phyloP scores from a whole-genome alignment of 2,329 filamentous ascomycete genomes.

The Cryoendolithus antarcticus region DNA sequence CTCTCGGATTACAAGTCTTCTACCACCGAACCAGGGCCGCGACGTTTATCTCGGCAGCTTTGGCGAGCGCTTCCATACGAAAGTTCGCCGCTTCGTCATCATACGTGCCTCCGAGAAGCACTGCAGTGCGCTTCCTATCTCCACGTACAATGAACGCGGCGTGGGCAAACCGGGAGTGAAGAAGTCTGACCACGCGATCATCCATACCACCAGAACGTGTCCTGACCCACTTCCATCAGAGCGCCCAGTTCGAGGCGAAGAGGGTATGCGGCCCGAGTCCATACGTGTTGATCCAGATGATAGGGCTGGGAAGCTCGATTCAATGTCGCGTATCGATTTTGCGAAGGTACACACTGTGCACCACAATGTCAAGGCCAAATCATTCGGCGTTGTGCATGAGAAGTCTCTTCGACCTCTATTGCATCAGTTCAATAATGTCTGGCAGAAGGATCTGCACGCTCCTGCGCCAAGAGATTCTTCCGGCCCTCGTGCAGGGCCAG shows the following conservation, averaged over 20 bases:
- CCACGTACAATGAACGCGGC: slow-evolving; percentile 13
- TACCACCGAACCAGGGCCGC: background rate
- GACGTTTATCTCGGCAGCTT: background rate
- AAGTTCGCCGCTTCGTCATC: slow-evolving; percentile 17
- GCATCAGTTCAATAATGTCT: no score
- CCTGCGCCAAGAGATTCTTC: no score
- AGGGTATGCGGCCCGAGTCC: slow-evolving; percentile 6
- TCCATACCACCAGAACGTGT: slow-evolving; percentile 10
- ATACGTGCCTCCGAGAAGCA: slow-evolving; percentile 8
- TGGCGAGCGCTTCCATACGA: slow-evolving; percentile 11
- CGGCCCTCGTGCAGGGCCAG: no score
- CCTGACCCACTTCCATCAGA: slow-evolving; percentile 4
- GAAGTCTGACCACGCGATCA: slow-evolving; percentile 17
- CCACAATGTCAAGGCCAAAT: slow-evolving; percentile 14
- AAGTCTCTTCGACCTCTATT: no score
- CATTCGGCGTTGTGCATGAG: slow-evolving; percentile 10
- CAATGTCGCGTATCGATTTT: slow-evolving; percentile 10
- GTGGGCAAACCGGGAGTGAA: slow-evolving; percentile 9
- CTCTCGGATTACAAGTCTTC: background rate
- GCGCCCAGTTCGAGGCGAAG: slow-evolving; percentile 4
- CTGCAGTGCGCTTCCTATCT: slow-evolving; percentile 14
- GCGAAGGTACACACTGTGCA: slow-evolving; percentile 12
- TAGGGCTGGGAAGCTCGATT: slow-evolving; percentile 2
- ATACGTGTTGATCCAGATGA: slow-evolving; percentile 11
- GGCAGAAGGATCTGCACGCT: no score